Percentiles rank a stretch among this genome's conserved stretches.
Evolutionary conservation across 106 monocot species (phyloP).

Genomic region (Phalaenopsis aphrodite): DNA sequence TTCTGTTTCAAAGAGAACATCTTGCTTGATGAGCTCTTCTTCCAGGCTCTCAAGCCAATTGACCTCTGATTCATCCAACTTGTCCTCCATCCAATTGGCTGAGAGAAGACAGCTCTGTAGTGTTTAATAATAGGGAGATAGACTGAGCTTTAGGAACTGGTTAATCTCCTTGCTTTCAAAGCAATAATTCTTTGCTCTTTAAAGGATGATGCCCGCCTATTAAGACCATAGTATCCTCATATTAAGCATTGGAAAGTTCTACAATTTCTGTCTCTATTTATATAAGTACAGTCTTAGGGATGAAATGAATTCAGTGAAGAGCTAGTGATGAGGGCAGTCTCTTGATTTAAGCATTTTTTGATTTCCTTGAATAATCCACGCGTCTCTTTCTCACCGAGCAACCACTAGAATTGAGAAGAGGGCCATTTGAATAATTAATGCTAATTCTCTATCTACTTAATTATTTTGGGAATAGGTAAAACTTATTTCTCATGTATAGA

Average conservation of each 20-base stretch:
- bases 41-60: conserved; percentile 1
- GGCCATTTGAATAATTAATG: too few species aligned
- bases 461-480: too few species aligned
- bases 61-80: not conserved
- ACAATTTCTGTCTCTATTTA: too few species aligned
- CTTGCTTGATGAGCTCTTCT: not conserved
- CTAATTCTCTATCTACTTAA: too few species aligned
- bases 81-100: not conserved
- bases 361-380: too few species aligned
- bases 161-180: not conserved
- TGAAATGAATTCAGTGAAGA: too few species aligned
- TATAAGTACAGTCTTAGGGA: too few species aligned
- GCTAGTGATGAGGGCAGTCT: too few species aligned
- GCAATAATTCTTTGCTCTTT: not conserved
- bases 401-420: too few species aligned
- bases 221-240: not conserved
- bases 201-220: not conserved
- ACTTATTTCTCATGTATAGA: too few species aligned
- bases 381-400: too few species aligned
- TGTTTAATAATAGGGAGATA: not conserved
- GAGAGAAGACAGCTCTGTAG: not conserved
- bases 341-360: too few species aligned
- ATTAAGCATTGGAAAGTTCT: not conserved
- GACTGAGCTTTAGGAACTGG: not conserved
- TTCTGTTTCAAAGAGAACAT: not conserved